These are phyloP conservation scores for Cyberlindnera euphorbiae DNA, from an alignment of 805 yeast genomes.

Conservation along the genomic window DNA sequence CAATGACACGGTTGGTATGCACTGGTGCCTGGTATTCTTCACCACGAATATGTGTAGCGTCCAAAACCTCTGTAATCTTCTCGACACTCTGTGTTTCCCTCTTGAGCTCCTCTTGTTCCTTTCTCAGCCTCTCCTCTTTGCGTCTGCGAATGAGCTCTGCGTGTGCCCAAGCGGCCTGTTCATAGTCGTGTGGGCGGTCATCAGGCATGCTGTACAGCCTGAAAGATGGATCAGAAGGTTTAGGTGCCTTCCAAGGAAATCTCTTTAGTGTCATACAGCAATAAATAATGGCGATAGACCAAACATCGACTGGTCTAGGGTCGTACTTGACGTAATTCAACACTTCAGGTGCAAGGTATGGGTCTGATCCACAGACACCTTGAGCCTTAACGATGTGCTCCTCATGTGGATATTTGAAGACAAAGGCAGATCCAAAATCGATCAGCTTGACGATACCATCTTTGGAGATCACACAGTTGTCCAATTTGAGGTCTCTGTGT, in stretches of 20 bases:
- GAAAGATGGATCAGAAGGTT: conserved; percentile 63
- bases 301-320: conserved; percentile 74
- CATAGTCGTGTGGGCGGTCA: conserved; percentile 74
- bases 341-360: conserved; percentile 83
- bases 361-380: conserved; percentile 83
- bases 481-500: conserved; percentile 77
- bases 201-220: conserved; percentile 60
- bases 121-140: conserved; percentile 39
- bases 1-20: no score
- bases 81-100: conserved; percentile 7
- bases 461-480: conserved; percentile 73
- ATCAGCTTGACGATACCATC: conserved; percentile 74
- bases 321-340: conserved; percentile 47
- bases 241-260: conserved; percentile 87
- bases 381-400: conserved; percentile 54
- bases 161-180: conserved; percentile 67
- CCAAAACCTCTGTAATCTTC: conserved; percentile 12
- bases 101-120: conserved; percentile 3
- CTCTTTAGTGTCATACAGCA: conserved; percentile 84
- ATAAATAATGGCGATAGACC: conserved; percentile 82
- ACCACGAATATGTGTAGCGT: conserved; percentile 14
- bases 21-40: conserved; percentile 11
- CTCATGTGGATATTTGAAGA: conserved; percentile 72
- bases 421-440: conserved; percentile 83
- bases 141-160: conserved; percentile 57